Base-by-base conservation (phyloP, 805 yeast genomes). In the Hanseniaspora thailandica region DNA sequence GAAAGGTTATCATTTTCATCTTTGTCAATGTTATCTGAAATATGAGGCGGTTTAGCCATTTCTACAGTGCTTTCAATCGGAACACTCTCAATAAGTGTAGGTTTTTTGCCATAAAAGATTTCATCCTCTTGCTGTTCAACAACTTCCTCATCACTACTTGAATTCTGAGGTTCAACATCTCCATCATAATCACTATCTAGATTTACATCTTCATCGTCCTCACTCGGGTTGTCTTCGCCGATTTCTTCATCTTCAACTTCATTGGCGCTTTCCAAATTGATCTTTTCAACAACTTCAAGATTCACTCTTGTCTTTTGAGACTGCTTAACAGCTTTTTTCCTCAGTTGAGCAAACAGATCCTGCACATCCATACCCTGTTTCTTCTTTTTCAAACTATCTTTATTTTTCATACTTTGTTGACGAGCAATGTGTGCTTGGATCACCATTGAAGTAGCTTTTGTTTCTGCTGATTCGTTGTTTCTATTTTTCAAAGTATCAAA, bases 141-240 rank as follows among this genome's bases (percentile, higher is more conserved):
- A 6, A 23, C n/a, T 8, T 23, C 25, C 25, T 35, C 26, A 19
- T 39, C 30, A 22, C 28, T 39, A 15, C 25, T 22, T 19, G 13
- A 28, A 12, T 23, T 5, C 10, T 17, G 9, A 22, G n/a, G 13
- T 13, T 22, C n/a, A 17, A 17, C 17, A 46, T 46, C 41, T 10
- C 33, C 49, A 35, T 34, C 41, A 17, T 33, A 22, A 23, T 46
- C 49, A 17, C 33, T 46, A 12, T 46, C 43, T 12, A 33, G 17
- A 5, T 35, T 23, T 13, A n/a, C 34, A 23, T 49, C 52, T n/a
- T 43, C 28, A 12, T 55, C 61, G 2, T 51, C 56, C 7, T 56
- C 61, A 28, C 45, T 43, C 10, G 55, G 57, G 5, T 45, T 48
- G 4, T 59, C 63, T 2, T 57, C 55, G 12, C 59, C 62, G 1